Evolutionary conservation across 1,139 yeast genomes (phyloP).

Genomic region (Hansenula lynferdii): DNA sequence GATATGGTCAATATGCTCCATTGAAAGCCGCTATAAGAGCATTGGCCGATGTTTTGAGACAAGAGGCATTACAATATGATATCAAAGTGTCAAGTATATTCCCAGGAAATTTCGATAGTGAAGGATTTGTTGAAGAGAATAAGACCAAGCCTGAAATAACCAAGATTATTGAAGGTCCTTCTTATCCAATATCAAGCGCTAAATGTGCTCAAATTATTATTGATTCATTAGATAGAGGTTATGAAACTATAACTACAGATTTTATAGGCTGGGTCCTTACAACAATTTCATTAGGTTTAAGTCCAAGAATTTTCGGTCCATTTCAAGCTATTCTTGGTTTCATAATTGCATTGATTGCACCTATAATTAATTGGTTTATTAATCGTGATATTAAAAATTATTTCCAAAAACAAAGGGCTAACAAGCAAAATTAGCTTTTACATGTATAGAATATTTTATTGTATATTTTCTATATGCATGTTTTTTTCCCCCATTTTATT

Average conservation of each 20-base stretch:
- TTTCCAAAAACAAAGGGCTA: conserved; percentile 30
- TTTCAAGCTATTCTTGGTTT: conserved; percentile 28
- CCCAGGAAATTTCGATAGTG: conserved; percentile 89
- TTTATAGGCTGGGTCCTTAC: conserved; percentile 79
- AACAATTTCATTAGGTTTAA: conserved; percentile 58
- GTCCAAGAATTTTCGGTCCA: conserved; percentile 16
- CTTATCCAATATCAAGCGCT: conserved; percentile 62
- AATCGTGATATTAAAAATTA: conserved; percentile 49
- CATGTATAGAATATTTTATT: too few species aligned
- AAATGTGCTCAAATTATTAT: conserved; percentile 63
- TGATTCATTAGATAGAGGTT: conserved; percentile 54
- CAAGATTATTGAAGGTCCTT: conserved; percentile 77
- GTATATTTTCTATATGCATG: too few species aligned
- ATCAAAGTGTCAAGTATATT: conserved; percentile 60
- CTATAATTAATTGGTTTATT: conserved; percentile 53
- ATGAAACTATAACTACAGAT: conserved; percentile 78
- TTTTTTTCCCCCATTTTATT: too few species aligned
- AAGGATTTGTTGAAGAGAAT: conserved; percentile 82
- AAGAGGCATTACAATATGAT: conserved; percentile 68
- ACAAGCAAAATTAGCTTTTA: too few species aligned
- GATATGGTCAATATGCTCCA: conserved; percentile 90
- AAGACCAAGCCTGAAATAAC: conserved; percentile 85
- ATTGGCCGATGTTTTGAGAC: conserved; percentile 71
- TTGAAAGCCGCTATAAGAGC: conserved; percentile 78
- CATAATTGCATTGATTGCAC: conserved; percentile 56